Percentiles rank a stretch among this genome's conserved stretches.
These are phyloP conservation scores for Lepidium campestre DNA, from an alignment of 441 rosid genomes.

Conservation along the genomic window DNA sequence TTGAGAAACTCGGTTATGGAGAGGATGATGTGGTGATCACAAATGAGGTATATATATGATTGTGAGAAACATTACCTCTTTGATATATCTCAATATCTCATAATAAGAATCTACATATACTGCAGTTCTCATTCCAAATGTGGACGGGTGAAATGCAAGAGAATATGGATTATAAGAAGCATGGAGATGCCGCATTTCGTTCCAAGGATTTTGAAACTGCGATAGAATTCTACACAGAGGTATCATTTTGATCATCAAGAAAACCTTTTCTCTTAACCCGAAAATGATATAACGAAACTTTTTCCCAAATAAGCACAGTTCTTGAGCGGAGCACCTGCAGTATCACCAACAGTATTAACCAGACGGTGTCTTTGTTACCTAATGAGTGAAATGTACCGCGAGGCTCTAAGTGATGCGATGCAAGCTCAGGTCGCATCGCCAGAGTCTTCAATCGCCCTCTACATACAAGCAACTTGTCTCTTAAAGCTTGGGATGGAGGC, in stretches of 20 bases:
- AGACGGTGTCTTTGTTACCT: constrained; percentile 65
- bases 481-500: constrained; percentile 83
- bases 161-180: constrained; percentile 69
- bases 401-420: constrained; percentile 65
- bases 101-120: neutral
- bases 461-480: constrained; percentile 67
- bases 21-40: constrained; percentile 82
- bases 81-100: neutral
- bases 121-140: constrained; percentile 86
- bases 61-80: constrained; percentile 8
- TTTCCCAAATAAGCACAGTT: constrained; percentile 29
- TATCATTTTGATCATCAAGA: constrained; percentile 23
- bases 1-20: constrained; percentile 79
- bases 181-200: constrained; percentile 82
- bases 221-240: constrained; percentile 74
- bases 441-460: constrained; percentile 54
- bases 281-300: neutral
- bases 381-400: constrained; percentile 49
- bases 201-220: constrained; percentile 73
- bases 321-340: constrained; percentile 61
- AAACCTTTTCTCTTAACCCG: neutral
- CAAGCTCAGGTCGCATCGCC: constrained; percentile 63
- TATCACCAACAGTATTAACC: constrained; percentile 62
- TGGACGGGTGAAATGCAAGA: constrained; percentile 94
- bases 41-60: constrained; percentile 52